These are phyloP conservation scores for Salvia miltiorrhiza DNA, from an alignment of 257 asterid genomes.

Conservation along the genomic window DNA sequence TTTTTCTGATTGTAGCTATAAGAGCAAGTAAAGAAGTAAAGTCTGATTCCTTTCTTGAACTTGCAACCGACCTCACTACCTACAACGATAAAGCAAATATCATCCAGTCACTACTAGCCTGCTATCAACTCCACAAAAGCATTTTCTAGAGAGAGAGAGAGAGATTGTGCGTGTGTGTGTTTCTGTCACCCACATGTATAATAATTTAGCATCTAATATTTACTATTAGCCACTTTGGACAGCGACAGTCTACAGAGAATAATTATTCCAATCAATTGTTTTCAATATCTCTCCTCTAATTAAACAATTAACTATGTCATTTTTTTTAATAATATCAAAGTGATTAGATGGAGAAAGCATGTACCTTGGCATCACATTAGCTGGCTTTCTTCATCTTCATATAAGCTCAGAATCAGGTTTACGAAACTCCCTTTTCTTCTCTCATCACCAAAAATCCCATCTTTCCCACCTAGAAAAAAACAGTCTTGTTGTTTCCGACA, in stretches of 20 bases:
- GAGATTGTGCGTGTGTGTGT: neutral
- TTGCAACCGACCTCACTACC: constrained; percentile 16
- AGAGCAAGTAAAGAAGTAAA: constrained; percentile 23
- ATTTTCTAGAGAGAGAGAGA: constrained; percentile 11
- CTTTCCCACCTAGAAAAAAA: neutral
- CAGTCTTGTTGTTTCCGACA: neutral
- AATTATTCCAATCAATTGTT: neutral
- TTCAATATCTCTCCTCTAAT: neutral
- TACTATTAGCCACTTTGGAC: neutral
- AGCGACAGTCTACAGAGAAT: neutral
- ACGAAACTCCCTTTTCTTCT: constrained; percentile 1
- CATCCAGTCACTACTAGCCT: constrained; percentile 7
- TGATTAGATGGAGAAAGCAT: constrained; percentile 13
- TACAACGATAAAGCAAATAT: neutral
- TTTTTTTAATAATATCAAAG: neutral
- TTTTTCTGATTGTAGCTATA: neutral
- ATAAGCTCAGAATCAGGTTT: constrained; percentile 12
- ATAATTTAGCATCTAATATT: neutral
- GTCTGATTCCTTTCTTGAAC: constrained; percentile 33
- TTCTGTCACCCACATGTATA: constrained; percentile 10
- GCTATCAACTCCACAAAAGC: neutral
- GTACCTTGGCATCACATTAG: constrained; percentile 3
- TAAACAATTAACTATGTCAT: neutral
- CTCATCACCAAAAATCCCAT: constrained; percentile 3
- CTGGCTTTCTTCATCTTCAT: neutral